Evolutionary conservation across 2,329 filamentous ascomycete genomes (phyloP), one percentile per base, ranked within the genome.

Genomic region (Celoporthe dispersa): DNA sequence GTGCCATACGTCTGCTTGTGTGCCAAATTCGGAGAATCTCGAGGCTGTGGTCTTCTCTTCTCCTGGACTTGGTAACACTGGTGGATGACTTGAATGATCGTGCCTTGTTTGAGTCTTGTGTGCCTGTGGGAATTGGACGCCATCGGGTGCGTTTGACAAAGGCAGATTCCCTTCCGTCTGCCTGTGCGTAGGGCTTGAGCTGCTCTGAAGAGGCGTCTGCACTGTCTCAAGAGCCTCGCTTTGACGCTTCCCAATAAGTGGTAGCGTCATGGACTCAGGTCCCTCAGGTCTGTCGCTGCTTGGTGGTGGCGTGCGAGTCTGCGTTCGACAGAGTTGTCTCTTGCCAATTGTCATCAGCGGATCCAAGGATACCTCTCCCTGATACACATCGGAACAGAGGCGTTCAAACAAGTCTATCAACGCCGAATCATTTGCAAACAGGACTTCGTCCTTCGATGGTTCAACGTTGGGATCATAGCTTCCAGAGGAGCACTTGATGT

Each of bases 391-490:
- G 39, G 76, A 74, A 31, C 84, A 86, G 25, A 88, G 76, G 1
- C 73, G 73, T 44, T 82, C 81, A 64, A 89, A 88, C 25, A 82
- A 77, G n/a, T 80, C 74, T 1, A 87, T 72, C 0, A 88, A 60
- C 2, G 67, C 64, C 2, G 78, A 63, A 72, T 90, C 86, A 65
- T 92, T 82, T 5, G 81, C 82, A 75, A 94, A 94, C 0, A 93
- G 75, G 1, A 94, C 85, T 74, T 93, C 88, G 69, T 93, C 88
- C 76, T 94, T 94, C 3, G 88, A 83, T 3, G 91, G 87, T 71
- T 93, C 89, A 7, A 94, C 79, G 73, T 94, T 94, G 1, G 85
- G 83, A 78, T 94, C 92, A 75, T 94, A 94, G 70, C 83, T 89
- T 37, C 84, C 84, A 0, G 81, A 76, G 0, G 88, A 85, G 75